Evolutionary conservation across 306 rosid genomes (phyloP).

Genomic region (Calophaca sinica): DNA sequence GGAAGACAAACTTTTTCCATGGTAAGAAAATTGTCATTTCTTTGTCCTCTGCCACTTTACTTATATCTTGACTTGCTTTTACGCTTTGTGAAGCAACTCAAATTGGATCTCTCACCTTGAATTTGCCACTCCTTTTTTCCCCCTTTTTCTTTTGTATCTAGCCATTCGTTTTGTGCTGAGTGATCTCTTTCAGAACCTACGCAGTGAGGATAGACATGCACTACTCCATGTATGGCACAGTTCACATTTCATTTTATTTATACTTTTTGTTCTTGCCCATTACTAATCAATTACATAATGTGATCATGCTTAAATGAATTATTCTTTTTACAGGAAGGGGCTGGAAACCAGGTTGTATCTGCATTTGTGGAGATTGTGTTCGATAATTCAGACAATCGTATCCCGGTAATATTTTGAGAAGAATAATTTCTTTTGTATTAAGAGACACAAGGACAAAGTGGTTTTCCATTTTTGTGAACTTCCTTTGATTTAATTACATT

Average conservation of each 20-base stretch:
- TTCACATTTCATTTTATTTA: conserved; percentile 26
- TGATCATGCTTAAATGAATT: conserved; percentile 24
- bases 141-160: conserved; percentile 45
- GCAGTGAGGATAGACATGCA: conserved; percentile 86
- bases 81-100: conserved; percentile 31
- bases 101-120: conserved; percentile 25
- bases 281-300: conserved; percentile 28
- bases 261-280: conserved; percentile 18
- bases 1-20: conserved; percentile 94
- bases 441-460: not conserved
- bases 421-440: conserved; percentile 27
- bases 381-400: conserved; percentile 93
- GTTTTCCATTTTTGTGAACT: conserved; percentile 18
- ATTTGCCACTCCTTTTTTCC: not conserved
- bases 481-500: not conserved
- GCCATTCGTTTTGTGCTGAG: conserved; percentile 96
- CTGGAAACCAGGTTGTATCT: conserved; percentile 87
- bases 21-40: conserved; percentile 56
- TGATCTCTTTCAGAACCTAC: conserved; percentile 87
- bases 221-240: conserved; percentile 83
- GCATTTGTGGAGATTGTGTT: conserved; percentile 99
- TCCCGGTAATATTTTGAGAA: conserved; percentile 73
- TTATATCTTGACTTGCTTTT: conserved; percentile 31
- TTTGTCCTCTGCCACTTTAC: conserved; percentile 6
- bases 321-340: conserved; percentile 80